Evolutionary conservation across 2,329 filamentous ascomycete genomes (phyloP).

Genomic region (Hortaea werneckii): DNA sequence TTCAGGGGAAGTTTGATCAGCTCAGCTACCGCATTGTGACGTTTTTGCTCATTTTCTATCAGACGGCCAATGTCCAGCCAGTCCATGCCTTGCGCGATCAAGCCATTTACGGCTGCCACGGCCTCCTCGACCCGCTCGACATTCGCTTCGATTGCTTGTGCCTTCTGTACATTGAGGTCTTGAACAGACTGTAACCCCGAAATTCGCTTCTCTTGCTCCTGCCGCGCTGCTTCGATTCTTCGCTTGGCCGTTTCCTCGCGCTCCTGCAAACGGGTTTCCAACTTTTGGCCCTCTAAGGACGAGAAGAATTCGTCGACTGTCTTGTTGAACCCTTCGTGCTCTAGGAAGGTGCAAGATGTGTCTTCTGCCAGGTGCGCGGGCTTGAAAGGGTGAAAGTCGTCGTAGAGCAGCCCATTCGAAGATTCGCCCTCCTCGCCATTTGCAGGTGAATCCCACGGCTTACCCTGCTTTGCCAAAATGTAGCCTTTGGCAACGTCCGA

Average conservation of each 20-base stretch:
- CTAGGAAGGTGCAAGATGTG: constrained; percentile 55
- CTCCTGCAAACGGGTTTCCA: constrained; percentile 74
- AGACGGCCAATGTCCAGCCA: constrained; percentile 86
- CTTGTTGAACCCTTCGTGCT: constrained; percentile 79
- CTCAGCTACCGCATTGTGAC: constrained; percentile 73
- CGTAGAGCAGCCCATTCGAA: constrained; percentile 57
- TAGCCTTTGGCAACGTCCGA: constrained; percentile 64
- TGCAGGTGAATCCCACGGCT: constrained; percentile 13
- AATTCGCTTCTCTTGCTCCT: constrained; percentile 76
- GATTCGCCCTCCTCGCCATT: constrained; percentile 22
- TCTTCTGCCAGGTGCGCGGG: constrained; percentile 69
- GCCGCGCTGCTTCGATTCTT: constrained; percentile 74
- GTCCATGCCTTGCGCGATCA: constrained; percentile 93
- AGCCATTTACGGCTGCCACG: constrained; percentile 79
- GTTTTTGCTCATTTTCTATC: constrained; percentile 75
- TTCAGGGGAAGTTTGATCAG: constrained; percentile 82
- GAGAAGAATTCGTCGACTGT: constrained; percentile 97
- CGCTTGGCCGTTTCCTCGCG: constrained; percentile 69
- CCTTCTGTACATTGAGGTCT: constrained; percentile 74
- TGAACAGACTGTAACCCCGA: constrained; percentile 75
- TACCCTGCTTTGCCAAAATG: constrained; percentile 63
- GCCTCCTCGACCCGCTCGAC: constrained; percentile 85
- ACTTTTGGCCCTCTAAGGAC: constrained; percentile 84
- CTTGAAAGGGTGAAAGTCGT: constrained; percentile 90
- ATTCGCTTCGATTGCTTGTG: constrained; percentile 82